These are phyloP conservation scores for Cytospora piceae DNA, from an alignment of 2,329 filamentous ascomycete species.

Conservation along the genomic window DNA sequence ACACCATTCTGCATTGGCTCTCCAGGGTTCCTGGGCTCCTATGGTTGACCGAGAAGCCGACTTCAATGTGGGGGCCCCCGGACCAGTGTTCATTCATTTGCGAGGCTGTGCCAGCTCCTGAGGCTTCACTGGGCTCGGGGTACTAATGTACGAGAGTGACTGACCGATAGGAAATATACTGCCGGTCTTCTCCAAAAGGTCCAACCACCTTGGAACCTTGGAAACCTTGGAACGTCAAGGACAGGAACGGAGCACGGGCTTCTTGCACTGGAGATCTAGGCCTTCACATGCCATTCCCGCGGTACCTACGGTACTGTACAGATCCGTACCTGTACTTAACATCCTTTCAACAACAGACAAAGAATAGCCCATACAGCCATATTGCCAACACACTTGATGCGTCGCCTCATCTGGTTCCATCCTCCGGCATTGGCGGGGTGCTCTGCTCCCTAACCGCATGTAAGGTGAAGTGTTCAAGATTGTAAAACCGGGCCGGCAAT, in stretches of 20 bases:
- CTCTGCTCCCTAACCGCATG: not conserved
- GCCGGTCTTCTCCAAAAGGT: not conserved
- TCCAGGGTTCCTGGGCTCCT: not conserved
- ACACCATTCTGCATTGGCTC: not conserved
- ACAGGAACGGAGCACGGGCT: constrained; percentile 7
- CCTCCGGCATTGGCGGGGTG: not conserved
- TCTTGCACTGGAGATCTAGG: constrained; percentile 7
- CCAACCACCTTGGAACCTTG: constrained; percentile 17
- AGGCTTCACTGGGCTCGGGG: not conserved
- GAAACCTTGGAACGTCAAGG: not conserved
- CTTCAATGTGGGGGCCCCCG: not conserved
- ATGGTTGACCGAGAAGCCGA: not conserved
- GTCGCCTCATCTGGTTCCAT: not conserved
- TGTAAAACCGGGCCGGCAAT: not conserved
- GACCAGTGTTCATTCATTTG: not conserved
- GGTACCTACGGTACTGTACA: not conserved
- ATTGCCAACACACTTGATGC: not conserved
- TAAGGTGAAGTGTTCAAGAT: not conserved
- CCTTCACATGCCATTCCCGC: constrained; percentile 16
- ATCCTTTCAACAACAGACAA: constrained; percentile 7
- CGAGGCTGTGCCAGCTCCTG: constrained; percentile 2
- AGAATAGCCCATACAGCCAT: constrained; percentile 1
- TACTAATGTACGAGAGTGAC: not conserved
- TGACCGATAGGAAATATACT: constrained; percentile 15
- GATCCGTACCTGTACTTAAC: not conserved